Percentiles rank a stretch among this genome's conserved stretches.
Conservation (phyloP, 192 early-diverging fungal species). For the Spizellomyces punctatus region DNA sequence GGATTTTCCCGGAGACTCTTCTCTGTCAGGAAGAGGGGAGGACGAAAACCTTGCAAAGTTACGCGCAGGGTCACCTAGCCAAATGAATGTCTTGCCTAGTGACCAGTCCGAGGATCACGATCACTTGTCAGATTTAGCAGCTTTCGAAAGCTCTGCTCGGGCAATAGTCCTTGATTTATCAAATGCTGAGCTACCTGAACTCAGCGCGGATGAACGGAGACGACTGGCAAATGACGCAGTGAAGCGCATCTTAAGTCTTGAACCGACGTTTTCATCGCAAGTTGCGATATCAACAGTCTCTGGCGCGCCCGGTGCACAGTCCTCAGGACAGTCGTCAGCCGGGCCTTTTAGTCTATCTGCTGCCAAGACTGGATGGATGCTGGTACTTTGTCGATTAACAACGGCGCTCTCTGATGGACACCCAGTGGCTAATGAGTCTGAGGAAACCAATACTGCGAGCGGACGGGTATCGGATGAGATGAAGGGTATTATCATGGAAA, state of each 20-base stretch:
- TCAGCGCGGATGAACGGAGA: conserved; percentile 20
- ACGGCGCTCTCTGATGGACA: background rate
- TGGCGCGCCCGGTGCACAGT: too few species aligned
- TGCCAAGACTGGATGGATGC: conserved; percentile 50
- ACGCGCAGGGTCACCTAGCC: too few species aligned
- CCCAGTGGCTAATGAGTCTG: too few species aligned
- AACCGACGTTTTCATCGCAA: background rate
- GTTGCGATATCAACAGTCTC: too few species aligned
- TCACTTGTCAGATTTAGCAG: too few species aligned
- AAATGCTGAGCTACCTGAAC: background rate
- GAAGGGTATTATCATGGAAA: conserved; percentile 52
- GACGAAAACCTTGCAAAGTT: too few species aligned
- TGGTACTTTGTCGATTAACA: conserved; percentile 39
- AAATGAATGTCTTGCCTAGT: too few species aligned
- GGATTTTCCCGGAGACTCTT: too few species aligned
- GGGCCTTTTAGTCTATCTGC: conserved; percentile 17
- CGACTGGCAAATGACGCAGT: conserved; percentile 27
- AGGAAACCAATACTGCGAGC: too few species aligned
- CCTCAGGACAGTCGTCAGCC: too few species aligned
- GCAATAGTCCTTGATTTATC: background rate
- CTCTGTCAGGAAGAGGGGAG: too few species aligned
- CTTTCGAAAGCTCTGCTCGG: background rate
- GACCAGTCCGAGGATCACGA: too few species aligned
- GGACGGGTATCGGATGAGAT: background rate
- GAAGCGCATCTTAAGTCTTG: conserved; percentile 32